These are phyloP conservation scores for Malus hybrid DNA, from an alignment of 331 rosid genomes.

Conservation along the genomic window DNA sequence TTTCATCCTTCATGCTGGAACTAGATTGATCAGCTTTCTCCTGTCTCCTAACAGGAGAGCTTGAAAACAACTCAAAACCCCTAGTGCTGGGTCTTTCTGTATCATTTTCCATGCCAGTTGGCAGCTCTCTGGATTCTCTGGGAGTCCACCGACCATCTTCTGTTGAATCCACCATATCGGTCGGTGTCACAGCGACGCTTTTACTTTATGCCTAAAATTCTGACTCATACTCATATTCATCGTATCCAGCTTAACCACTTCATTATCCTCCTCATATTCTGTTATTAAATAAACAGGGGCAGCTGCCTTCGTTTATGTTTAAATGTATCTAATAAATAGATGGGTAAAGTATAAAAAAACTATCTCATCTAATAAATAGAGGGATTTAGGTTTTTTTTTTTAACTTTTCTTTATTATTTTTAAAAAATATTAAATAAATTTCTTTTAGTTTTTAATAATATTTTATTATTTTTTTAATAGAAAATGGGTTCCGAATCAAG, in stretches of 20 bases:
- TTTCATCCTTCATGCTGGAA: slow-evolving; percentile 44
- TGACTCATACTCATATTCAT: slow-evolving; percentile 23
- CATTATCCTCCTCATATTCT: slow-evolving; percentile 38
- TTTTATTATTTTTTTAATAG: too few species aligned
- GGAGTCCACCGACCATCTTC: slow-evolving; percentile 48
- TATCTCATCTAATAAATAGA: too few species aligned
- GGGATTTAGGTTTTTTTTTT: too few species aligned
- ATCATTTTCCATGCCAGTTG: slow-evolving; percentile 34
- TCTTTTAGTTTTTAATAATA: too few species aligned
- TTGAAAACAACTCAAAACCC: slow-evolving; percentile 78
- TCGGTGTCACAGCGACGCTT: slow-evolving; percentile 41
- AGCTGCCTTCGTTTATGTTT: too few species aligned
- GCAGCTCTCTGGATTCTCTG: slow-evolving; percentile 43
- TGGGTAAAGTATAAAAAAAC: too few species aligned
- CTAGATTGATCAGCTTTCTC: slow-evolving; percentile 47
- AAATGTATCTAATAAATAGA: too few species aligned
- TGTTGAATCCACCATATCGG: slow-evolving; percentile 35
- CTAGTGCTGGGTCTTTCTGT: slow-evolving; percentile 85
- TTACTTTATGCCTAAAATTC: slow-evolving; percentile 18
- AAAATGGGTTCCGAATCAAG: too few species aligned
- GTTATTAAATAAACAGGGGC: too few species aligned
- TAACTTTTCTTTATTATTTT: too few species aligned
- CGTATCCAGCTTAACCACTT: slow-evolving; percentile 23
- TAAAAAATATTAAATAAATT: too few species aligned
- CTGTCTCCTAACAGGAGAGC: slow-evolving; percentile 68